Base-by-base conservation (phyloP, 2,329 filamentous ascomycete species). In the Boeremia lycopersici region DNA sequence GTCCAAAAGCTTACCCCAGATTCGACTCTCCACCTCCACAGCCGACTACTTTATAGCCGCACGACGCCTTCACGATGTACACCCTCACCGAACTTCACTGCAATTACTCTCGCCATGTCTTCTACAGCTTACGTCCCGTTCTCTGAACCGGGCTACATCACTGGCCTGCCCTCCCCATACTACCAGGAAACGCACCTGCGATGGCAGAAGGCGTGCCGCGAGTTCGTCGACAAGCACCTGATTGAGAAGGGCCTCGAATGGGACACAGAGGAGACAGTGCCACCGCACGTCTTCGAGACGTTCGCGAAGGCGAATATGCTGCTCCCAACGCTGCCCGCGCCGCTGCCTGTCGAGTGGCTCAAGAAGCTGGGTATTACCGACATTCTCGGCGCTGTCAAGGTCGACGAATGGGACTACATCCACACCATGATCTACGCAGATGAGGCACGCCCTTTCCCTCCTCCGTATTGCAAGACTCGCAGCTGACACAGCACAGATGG, bases 391-490 rank as follows among this genome's bases (percentile, higher is more conserved):
- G 83, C 82, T 0, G 73, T 88, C 1, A 86, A 84, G 60, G 83
- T 92, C 2, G 88, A 91, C 67, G 87, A 92, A 25, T 92, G 87
- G 76, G 88, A 90, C 65, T 86, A 87, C 61, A 77, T 90, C 9
- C 88, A 92, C 68, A 85, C 82, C 0, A 79, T 86, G 48, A 91
- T 92, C 45, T 91, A 87, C 66, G 76, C 77, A 4, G 88, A 91
- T 65, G 89, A 90, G 76, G 80, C 83, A 63, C 23, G 23, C 28
- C 5, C 19, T 38, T 19, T 9, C 17, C 3, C 19, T 4, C 12
- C 6, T 23, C 10, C 12, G n/a, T 6, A 29, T 33, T n/a, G 19
- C 13, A 3, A 28, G 29, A 42, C 9, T 5, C 17, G 7, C 9
- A 19, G 45, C 57, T 58, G 45, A 61, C 33, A 42, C 19, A 17